Percentiles rank a stretch among this genome's conserved stretches.
Conservation (phyloP, 2,329 filamentous ascomycete genomes). For the Hymenoscyphus repandus region DNA sequence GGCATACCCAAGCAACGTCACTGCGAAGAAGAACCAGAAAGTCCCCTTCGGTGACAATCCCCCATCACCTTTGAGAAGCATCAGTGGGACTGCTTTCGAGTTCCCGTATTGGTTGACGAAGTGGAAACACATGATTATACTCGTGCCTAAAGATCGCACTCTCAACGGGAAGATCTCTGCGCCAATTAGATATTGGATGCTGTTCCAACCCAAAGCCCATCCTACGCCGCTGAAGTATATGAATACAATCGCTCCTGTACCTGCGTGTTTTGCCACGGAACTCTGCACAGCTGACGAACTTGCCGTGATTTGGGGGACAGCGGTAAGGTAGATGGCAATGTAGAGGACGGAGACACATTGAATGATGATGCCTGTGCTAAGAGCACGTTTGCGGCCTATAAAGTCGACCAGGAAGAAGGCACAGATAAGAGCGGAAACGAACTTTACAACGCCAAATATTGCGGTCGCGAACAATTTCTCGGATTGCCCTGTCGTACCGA, state of each 20-base stretch:
- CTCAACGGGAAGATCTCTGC: slow-evolving; percentile 37
- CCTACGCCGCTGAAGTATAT: slow-evolving; percentile 66
- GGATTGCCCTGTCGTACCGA: slow-evolving; percentile 47
- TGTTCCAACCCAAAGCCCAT: slow-evolving; percentile 43
- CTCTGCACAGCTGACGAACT: not conserved
- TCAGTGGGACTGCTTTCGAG: slow-evolving; percentile 66
- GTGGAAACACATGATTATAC: slow-evolving; percentile 35
- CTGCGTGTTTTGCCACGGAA: slow-evolving; percentile 7
- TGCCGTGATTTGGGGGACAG: slow-evolving; percentile 29
- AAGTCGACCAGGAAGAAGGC: slow-evolving; percentile 54
- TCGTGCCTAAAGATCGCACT: slow-evolving; percentile 20
- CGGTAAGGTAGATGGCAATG: slow-evolving; percentile 35
- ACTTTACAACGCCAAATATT: slow-evolving; percentile 53
- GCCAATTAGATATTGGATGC: slow-evolving; percentile 55
- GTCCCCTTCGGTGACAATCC: slow-evolving; percentile 31
- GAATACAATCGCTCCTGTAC: slow-evolving; percentile 56
- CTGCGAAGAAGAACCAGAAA: slow-evolving; percentile 40
- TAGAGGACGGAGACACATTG: slow-evolving; percentile 37
- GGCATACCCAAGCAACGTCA: slow-evolving; percentile 31
- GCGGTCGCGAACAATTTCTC: slow-evolving; percentile 52
- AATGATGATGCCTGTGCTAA: slow-evolving; percentile 35
- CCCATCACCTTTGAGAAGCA: slow-evolving; percentile 52
- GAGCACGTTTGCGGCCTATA: slow-evolving; percentile 46
- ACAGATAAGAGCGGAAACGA: slow-evolving; percentile 50
- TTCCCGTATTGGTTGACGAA: slow-evolving; percentile 78